These are phyloP conservation scores for Scedosporium aurantiacum DNA, from an alignment of 2,329 filamentous ascomycete species.

Conservation along the genomic window DNA sequence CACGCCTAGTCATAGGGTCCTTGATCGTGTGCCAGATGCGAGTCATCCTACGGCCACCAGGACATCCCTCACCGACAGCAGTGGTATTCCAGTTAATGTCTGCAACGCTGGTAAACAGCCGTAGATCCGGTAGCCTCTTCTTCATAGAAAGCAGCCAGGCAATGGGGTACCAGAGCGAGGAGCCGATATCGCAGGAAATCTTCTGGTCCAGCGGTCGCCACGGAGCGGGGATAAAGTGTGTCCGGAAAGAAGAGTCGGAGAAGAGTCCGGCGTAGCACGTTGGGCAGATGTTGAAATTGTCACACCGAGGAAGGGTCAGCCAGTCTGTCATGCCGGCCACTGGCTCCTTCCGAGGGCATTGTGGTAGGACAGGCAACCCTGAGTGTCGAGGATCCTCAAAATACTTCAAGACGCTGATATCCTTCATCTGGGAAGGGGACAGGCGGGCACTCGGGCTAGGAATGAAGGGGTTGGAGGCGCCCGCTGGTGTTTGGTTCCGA, in stretches of 20 bases:
- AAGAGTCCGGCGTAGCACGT: constrained; percentile 66
- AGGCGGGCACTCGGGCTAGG: background rate
- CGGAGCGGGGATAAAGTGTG: constrained; percentile 45
- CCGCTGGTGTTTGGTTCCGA: background rate
- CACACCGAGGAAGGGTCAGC: constrained; percentile 62
- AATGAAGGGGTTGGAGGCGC: background rate
- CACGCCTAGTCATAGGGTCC: constrained; percentile 52
- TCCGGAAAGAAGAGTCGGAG: constrained; percentile 53
- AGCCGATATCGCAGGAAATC: constrained; percentile 68
- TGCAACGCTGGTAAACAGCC: constrained; percentile 59
- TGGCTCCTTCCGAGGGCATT: constrained; percentile 54
- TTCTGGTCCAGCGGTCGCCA: constrained; percentile 30
- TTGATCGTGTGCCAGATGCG: constrained; percentile 67
- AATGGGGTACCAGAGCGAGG: constrained; percentile 67
- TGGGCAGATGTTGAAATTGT: constrained; percentile 71
- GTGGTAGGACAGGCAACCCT: constrained; percentile 40
- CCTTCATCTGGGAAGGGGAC: background rate
- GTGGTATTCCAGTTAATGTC: constrained; percentile 42
- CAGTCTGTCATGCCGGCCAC: constrained; percentile 62
- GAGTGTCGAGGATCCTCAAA: constrained; percentile 39
- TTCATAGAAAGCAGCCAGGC: constrained; percentile 74
- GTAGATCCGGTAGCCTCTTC: constrained; percentile 53
- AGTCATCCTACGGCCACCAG: constrained; percentile 38
- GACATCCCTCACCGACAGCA: constrained; percentile 41
- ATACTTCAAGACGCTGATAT: constrained; percentile 30